Percentiles rank a stretch among this genome's conserved stretches.
phyloP scores from a whole-genome alignment of 1,284 basidiomycete species.

The Hemileia vastatrix region DNA sequence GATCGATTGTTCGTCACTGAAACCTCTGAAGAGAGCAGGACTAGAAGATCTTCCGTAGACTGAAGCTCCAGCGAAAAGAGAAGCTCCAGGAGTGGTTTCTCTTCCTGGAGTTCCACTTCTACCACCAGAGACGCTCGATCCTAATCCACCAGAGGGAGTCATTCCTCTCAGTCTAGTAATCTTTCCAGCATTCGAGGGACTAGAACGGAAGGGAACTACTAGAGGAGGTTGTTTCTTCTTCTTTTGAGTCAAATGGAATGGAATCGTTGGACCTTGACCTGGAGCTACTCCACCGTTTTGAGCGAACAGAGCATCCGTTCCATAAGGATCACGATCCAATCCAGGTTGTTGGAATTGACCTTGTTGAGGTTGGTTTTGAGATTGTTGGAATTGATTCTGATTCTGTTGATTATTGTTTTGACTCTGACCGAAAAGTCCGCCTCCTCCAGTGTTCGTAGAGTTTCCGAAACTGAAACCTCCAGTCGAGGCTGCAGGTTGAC shows the following conservation, averaged over 20 bases:
- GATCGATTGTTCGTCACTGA: slow-evolving; percentile 33
- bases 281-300: slow-evolving; percentile 19
- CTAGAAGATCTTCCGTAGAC: slow-evolving; percentile 26
- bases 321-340: slow-evolving; percentile 78
- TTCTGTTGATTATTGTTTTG: slow-evolving; percentile 36
- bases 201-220: slow-evolving; percentile 15
- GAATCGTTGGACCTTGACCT: slow-evolving; percentile 12
- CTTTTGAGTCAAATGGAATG: slow-evolving; percentile 21
- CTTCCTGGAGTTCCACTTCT: slow-evolving; percentile 24
- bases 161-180: slow-evolving; percentile 21
- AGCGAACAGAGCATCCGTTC: slow-evolving; percentile 56
- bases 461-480: slow-evolving; percentile 26
- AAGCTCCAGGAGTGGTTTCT: slow-evolving; percentile 33
- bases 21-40: slow-evolving; percentile 35
- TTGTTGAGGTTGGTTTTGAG: background rate
- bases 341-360: slow-evolving; percentile 58
- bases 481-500: slow-evolving; percentile 15
- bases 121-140: slow-evolving; percentile 17
- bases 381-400: slow-evolving; percentile 1
- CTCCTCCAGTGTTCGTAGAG: slow-evolving; percentile 6
- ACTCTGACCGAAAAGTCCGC: slow-evolving; percentile 15
- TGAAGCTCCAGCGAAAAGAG: slow-evolving; percentile 15
- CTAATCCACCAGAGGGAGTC: slow-evolving; percentile 17
- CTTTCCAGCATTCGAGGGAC: slow-evolving; percentile 22
- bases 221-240: slow-evolving; percentile 23